Evolutionary conservation across 345 rosid species (phyloP), one percentile per base, ranked within the genome.

Genomic region (Excoecaria cochinchinensis): DNA sequence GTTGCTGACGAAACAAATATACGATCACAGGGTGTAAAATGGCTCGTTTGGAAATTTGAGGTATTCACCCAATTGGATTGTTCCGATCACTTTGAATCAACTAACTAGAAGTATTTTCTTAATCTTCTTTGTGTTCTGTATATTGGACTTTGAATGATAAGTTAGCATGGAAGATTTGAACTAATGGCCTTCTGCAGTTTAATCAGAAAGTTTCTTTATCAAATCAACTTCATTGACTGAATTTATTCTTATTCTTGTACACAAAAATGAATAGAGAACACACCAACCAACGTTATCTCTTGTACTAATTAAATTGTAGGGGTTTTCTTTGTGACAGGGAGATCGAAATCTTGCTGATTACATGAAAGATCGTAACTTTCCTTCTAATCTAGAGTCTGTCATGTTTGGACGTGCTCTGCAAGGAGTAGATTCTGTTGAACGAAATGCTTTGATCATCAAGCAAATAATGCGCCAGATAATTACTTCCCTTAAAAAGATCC

Each of bases 31-130:
- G 97, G 96, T 71, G 99, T 89, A 40, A 95, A 91, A 79, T 95
- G 99, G 98, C 99, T 95, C 42, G 98, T 95, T 56, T 95, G 99
- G 99, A 95, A 87, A 85, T 95, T 91, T 79, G 99, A 95, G 97
- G 97, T 94, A 79, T 19, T 50, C 25, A 38, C 1, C 61, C 3
- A 8, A 57, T 47, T 75, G 47, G 24, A 78, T 59, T 52, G 72
- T 50, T 72, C 66, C 55, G 25, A 22, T 50, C 76, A 38, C 61
- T 74, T 38, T 25, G 31, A 38, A 75, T 31, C 38, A 55, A 60
- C 19, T 13, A 31, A 60, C 62, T 13, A 21, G 50, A 73, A 76
- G 46, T 67, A 9, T 51, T 60, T 36, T 59, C 70, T 39, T 4
- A 47, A 17, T 36, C 15, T 48, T 42, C 22, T 56, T 19, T 21